Base-by-base conservation (phyloP, 495 filamentous ascomycete species). In the Podospora bellae-mahoneyi region DNA sequence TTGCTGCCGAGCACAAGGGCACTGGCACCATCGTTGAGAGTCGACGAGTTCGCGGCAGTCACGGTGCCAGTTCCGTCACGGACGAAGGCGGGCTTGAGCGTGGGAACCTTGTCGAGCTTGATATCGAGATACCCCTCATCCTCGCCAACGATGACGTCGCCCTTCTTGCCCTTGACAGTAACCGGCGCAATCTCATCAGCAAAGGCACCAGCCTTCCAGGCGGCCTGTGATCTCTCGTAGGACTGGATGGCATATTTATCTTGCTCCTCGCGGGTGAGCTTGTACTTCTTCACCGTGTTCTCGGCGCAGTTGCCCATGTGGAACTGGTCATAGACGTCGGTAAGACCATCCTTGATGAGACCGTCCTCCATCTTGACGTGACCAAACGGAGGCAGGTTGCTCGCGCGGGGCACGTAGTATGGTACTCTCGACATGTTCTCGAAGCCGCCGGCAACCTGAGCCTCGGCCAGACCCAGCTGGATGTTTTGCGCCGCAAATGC, bases 221-320 rank as follows among this genome's bases (percentile, higher is more conserved):
- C 94, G 66, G 87, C 85, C 79, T 97, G 93, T 26, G 94, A 90
- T 26, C 94, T 88, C 76, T 92, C 83, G 72, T 97, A 99, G 18
- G 90, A 93, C 72, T 86, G 85, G 71, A 97, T 92, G 13, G 95
- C 92, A 75, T 95, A 99, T 60, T 89, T 82, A 71, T 99, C 95
- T 81, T 99, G 95, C 69, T 88, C 88, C 74, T 95, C 89, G 16
- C 95, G 84, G 1, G 89, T 88, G 62, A 99, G 86, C 0, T 86
- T 80, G 74, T 92, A 85, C 70, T 96, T 94, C 83, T 94, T 95
- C 4, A 92, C 94, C 15, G 94, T 97, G 66, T 90, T 89, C 82
- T 99, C 95, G n/a, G 94, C 95, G 74, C 95, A 99, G 67, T 93
- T 91, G 7, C 95, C 95, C 95, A 99, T 99, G 76, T 97, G 94